Conservation (phyloP, 192 early-diverging fungal species). For the Ambispora gerdemannii region DNA sequence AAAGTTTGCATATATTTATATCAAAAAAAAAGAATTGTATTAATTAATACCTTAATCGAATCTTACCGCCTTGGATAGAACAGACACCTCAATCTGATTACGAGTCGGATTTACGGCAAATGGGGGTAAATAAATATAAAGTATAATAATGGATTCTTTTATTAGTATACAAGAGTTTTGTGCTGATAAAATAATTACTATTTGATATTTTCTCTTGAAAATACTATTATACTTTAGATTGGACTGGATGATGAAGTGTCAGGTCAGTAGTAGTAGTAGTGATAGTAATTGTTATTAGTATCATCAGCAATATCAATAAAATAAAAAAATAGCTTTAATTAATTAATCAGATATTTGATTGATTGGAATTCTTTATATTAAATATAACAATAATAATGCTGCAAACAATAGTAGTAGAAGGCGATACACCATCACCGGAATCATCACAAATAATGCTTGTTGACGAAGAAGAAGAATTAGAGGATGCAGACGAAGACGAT, state of each 20-base stretch:
- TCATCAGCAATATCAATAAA: not conserved
- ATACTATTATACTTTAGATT: not conserved
- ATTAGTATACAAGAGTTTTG: not conserved
- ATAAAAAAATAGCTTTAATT: not conserved
- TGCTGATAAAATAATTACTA: not conserved
- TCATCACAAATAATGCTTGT: not conserved
- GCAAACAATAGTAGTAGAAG: not conserved
- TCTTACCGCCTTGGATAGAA: constrained; percentile 22
- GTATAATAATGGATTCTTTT: no score
- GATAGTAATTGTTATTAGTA: not conserved
- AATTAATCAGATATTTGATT: not conserved
- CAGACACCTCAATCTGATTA: not conserved
- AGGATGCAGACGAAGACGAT: not conserved
- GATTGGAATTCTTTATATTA: no score
- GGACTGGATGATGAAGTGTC: not conserved
- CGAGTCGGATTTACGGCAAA: constrained; percentile 12
- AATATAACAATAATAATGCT: no score
- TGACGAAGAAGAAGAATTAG: not conserved
- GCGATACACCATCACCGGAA: not conserved
- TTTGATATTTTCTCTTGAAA: not conserved
- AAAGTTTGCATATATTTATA: not conserved
- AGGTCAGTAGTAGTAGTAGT: not conserved
- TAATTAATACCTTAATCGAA: constrained; percentile 17
- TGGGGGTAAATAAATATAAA: constrained; percentile 29
- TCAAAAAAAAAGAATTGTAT: not conserved